Percentiles rank a stretch among this genome's conserved stretches.
Conservation (phyloP, 495 filamentous ascomycete genomes). For the Penicillium ochrochloron region DNA sequence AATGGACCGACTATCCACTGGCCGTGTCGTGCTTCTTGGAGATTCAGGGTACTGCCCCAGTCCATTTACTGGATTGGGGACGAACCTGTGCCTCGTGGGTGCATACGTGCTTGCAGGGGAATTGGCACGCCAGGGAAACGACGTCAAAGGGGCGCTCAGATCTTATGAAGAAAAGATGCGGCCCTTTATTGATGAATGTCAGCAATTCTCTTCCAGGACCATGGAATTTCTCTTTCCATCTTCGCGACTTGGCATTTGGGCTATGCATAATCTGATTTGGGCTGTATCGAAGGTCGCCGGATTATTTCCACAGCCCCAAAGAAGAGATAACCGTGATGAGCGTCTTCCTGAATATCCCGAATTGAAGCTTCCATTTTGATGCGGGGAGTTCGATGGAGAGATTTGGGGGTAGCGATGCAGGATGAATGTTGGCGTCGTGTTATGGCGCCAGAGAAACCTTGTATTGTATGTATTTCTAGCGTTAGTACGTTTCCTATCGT, state of each 20-base stretch:
- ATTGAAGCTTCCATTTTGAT: neutral
- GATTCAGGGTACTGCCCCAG: slow-evolving; percentile 59
- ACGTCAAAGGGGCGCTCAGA: slow-evolving; percentile 37
- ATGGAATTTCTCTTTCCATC: slow-evolving; percentile 1
- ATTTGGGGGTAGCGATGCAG: neutral
- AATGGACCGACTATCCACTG: slow-evolving; percentile 46
- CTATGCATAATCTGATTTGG: neutral
- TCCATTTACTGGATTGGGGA: slow-evolving; percentile 55
- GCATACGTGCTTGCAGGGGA: slow-evolving; percentile 60
- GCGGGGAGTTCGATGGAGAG: neutral
- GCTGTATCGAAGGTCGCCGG: neutral
- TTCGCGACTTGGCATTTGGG: slow-evolving; percentile 2
- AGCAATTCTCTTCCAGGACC: neutral
- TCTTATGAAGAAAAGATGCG: slow-evolving; percentile 46
- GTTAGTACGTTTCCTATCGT: neutral
- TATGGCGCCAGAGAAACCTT: neutral
- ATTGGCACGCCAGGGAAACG: slow-evolving; percentile 39
- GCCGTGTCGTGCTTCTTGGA: slow-evolving; percentile 56
- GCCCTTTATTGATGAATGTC: slow-evolving; percentile 40
- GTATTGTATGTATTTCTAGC: neutral
- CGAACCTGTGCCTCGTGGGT: slow-evolving; percentile 49
- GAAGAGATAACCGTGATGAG: neutral
- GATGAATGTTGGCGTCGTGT: neutral
- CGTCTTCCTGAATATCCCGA: slow-evolving; percentile 3
- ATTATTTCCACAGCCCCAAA: neutral